A percentile compares a stretch with the other conserved stretches of the same genome.
phyloP scores from a whole-genome alignment of 495 filamentous ascomycete genomes.

The Monascus purpureus region DNA sequence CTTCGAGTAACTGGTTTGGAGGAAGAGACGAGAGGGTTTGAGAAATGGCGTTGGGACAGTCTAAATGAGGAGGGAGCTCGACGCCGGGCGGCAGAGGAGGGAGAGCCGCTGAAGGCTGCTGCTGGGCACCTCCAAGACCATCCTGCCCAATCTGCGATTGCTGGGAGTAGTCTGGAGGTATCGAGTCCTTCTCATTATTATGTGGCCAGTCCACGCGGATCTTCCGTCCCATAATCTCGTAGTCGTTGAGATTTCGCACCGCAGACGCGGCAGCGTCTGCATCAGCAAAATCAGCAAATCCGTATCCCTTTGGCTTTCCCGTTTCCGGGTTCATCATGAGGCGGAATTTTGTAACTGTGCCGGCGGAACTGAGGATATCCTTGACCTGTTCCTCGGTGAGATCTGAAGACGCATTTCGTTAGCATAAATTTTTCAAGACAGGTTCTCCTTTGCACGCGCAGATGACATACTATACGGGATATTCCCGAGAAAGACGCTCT shows the following conservation, averaged over 20 bases:
- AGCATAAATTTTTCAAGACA: slow-evolving; percentile 1
- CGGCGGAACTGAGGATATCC: slow-evolving; percentile 76
- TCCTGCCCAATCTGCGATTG: slow-evolving; percentile 19
- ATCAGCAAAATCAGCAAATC: slow-evolving; percentile 88
- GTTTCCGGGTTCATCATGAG: slow-evolving; percentile 94
- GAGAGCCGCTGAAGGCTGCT: slow-evolving; percentile 32
- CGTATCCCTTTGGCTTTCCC: slow-evolving; percentile 88
- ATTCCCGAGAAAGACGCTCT: slow-evolving; percentile 73
- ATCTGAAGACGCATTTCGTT: slow-evolving; percentile 36
- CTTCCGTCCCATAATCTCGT: slow-evolving; percentile 91
- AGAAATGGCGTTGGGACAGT: slow-evolving; percentile 80
- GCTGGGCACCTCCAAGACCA: slow-evolving; percentile 17
- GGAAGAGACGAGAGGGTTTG: slow-evolving; percentile 75
- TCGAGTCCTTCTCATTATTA: slow-evolving; percentile 67
- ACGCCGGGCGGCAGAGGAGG: slow-evolving; percentile 75
- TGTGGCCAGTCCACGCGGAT: slow-evolving; percentile 91
- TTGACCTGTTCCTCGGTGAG: slow-evolving; percentile 90
- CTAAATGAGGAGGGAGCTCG: slow-evolving; percentile 66
- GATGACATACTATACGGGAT: slow-evolving; percentile 51
- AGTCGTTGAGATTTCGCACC: slow-evolving; percentile 89
- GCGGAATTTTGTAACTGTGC: slow-evolving; percentile 82
- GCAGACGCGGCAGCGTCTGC: slow-evolving; percentile 84
- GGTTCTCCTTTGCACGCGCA: no score
- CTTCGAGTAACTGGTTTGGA: slow-evolving; percentile 81
- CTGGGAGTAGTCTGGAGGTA: slow-evolving; percentile 36